phyloP scores from a whole-genome alignment of 768 basidiomycete species.

The Udeniomyces megalosporus region DNA sequence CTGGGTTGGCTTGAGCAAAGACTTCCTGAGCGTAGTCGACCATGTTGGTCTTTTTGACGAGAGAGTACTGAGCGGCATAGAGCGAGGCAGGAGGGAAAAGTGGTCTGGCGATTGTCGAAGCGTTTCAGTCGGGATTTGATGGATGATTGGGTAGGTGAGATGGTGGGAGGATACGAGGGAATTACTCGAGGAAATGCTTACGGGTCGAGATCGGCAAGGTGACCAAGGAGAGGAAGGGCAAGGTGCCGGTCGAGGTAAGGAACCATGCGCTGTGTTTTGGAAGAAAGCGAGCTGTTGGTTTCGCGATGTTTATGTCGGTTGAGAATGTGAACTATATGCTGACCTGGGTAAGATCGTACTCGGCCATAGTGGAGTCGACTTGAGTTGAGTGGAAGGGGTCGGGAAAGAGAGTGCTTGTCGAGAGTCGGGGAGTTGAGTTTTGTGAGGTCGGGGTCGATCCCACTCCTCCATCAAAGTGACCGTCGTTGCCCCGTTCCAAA shows the following conservation, averaged over 20 bases:
- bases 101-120: conserved; percentile 16
- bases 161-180: not conserved
- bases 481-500: no score
- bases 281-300: not conserved
- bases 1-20: conserved; percentile 61
- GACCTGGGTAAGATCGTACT: conserved; percentile 63
- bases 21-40: conserved; percentile 76
- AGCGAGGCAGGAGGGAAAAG: conserved; percentile 67
- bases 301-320: not conserved
- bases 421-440: no score
- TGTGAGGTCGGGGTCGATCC: no score
- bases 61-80: conserved; percentile 83
- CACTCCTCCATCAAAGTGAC: no score
- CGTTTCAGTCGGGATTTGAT: not conserved
- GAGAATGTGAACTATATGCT: not conserved
- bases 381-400: not conserved
- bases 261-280: conserved; percentile 49
- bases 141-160: not conserved
- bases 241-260: conserved; percentile 90
- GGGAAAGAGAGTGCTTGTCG: not conserved
- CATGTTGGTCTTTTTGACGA: conserved; percentile 96
- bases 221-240: conserved; percentile 76
- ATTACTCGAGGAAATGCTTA: not conserved
- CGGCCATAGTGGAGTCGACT: conserved; percentile 37
- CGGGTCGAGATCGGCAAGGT: conserved; percentile 52